Conservation (phyloP, 768 basidiomycete species). For the Tubosaeta sp. region DNA sequence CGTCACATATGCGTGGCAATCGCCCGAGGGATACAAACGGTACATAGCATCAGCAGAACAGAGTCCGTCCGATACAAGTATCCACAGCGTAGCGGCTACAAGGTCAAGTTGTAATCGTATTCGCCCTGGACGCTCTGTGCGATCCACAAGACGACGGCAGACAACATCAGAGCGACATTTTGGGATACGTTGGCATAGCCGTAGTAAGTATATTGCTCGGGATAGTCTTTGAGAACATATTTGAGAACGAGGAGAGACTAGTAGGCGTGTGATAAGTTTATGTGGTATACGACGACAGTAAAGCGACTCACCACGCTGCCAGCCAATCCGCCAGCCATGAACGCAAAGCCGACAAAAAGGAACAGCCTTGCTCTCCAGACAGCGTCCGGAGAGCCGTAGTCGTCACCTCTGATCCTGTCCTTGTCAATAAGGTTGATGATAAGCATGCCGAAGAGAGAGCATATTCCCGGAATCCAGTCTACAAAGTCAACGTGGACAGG, state of each 20-base stretch:
- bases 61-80: background rate
- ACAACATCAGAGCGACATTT: slow-evolving; percentile 81
- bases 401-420: slow-evolving; percentile 76
- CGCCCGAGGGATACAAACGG: slow-evolving; percentile 6
- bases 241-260: slow-evolving; percentile 89
- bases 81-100: slow-evolving; percentile 40
- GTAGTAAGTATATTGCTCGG: slow-evolving; percentile 80
- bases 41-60: slow-evolving; percentile 8
- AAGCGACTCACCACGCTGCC: slow-evolving; percentile 82
- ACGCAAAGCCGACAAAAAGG: slow-evolving; percentile 90
- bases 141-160: slow-evolving; percentile 86
- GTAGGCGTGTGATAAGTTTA: background rate
- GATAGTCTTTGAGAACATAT: slow-evolving; percentile 71
- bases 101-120: slow-evolving; percentile 89
- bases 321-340: slow-evolving; percentile 98
- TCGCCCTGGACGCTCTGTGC: slow-evolving; percentile 82
- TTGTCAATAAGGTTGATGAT: slow-evolving; percentile 95
- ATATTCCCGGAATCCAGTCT: slow-evolving; percentile 97
- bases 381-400: slow-evolving; percentile 76
- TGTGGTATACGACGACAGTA: background rate
- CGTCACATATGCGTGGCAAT: background rate
- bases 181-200: slow-evolving; percentile 96
- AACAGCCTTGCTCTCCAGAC: slow-evolving; percentile 91
- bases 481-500: slow-evolving; percentile 86
- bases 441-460: slow-evolving; percentile 87